These are phyloP conservation scores for Penicillium robsamsonii DNA, from an alignment of 495 filamentous ascomycete species.

Conservation along the genomic window DNA sequence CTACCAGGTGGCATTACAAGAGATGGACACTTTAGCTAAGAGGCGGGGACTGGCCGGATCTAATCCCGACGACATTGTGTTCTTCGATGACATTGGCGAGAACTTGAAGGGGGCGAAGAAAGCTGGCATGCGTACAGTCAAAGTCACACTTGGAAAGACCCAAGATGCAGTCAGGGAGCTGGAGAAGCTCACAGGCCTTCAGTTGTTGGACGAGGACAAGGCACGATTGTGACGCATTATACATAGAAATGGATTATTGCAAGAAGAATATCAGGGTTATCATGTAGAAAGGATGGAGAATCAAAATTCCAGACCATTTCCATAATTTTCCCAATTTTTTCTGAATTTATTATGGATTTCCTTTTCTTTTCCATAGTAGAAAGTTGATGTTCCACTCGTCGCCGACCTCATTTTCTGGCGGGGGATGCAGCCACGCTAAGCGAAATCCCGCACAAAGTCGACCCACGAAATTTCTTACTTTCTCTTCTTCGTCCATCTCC, in stretches of 20 bases:
- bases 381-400: conserved; percentile 31
- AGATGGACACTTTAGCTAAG: conserved; percentile 60
- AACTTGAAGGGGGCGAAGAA: conserved; percentile 80
- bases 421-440: conserved; percentile 49
- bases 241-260: not conserved
- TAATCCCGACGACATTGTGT: conserved; percentile 68
- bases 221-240: conserved; percentile 35
- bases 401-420: conserved; percentile 39
- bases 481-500: conserved; percentile 27
- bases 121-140: conserved; percentile 78
- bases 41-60: conserved; percentile 54
- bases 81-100: conserved; percentile 94
- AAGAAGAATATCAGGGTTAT: not conserved
- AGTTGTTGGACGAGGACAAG: conserved; percentile 47
- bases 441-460: conserved; percentile 47
- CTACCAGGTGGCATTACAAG: conserved; percentile 68
- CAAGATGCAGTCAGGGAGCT: conserved; percentile 72
- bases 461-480: conserved; percentile 33
- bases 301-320: not conserved
- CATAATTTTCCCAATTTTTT: conserved; percentile 4
- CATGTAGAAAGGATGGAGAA: not conserved
- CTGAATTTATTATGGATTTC: conserved; percentile 6
- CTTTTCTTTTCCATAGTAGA: not conserved
- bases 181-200: conserved; percentile 57
- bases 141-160: conserved; percentile 73